Evolutionary conservation across 257 asterid genomes (phyloP), one percentile per base, ranked within the genome.

Genomic region (Nyctanthes arbortristis): DNA sequence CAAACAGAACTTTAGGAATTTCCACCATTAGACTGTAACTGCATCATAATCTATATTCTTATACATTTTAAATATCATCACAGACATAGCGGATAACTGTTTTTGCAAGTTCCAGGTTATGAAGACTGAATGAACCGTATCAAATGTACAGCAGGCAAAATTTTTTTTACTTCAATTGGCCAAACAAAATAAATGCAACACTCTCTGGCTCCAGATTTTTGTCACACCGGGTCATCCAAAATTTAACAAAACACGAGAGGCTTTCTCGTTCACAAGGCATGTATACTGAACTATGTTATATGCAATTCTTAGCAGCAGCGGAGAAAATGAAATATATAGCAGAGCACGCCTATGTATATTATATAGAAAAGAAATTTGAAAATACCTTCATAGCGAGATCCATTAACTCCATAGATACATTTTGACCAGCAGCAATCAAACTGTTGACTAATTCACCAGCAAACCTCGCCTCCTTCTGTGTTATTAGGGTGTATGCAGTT

Each of bases 331-430:
- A 20, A 22, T 52, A 49, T n/a, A n/a, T n/a, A n/a, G n/a, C n/a
- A n/a, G 2, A 52, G 14, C 30, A 11, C 9, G 59, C 29, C 30
- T 1, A 2, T 52, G 59, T 8, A 24, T 52, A 10, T 24, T 52
- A 22, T 52, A 68, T 25, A 37, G 10, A 32, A 65, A 63, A 3
- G 20, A 56, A 72, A 39, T 52, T 2, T 45, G 57, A 39, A 4
- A 63, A 49, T 84, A 93, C 99, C 96, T 91, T 93, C 99, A 93
- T 91, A 58, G 99, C 99, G 73, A 93, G 95, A 82, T 93, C 99
- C 96, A 88, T 93, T 80, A 93, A 89, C 82, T 93, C 97, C 30
- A 31, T 18, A 13, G 97, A 60, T 70, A 91, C 96, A 61, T 85
- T 91, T 77, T 91, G 97, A 77, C 99, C 99, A 30, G 99, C 99